These are phyloP conservation scores for Thermochaetoides thermophila DNA, from an alignment of 495 filamentous ascomycete genomes.

Conservation along the genomic window DNA sequence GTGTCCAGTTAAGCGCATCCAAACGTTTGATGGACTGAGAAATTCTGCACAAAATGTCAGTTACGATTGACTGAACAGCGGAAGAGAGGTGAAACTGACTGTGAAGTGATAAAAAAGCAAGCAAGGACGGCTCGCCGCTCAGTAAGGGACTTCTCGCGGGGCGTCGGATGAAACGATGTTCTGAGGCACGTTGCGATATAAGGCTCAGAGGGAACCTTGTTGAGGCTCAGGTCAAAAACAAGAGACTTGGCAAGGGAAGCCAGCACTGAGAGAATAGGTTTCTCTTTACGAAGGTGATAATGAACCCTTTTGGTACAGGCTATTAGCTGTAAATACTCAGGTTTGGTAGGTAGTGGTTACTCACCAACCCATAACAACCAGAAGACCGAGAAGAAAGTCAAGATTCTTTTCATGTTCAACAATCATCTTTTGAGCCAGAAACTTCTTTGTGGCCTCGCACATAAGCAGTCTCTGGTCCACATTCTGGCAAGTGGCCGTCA, in stretches of 20 bases:
- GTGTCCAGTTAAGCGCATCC: constrained; percentile 34
- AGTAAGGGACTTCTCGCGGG: constrained; percentile 29
- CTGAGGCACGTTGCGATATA: constrained; percentile 8
- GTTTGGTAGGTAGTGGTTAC: neutral
- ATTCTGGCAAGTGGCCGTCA: constrained; percentile 22
- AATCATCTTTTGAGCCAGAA: constrained; percentile 32
- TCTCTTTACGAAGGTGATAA: constrained; percentile 13
- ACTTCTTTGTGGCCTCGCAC: constrained; percentile 23
- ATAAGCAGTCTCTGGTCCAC: constrained; percentile 10
- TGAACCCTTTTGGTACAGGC: constrained; percentile 6
- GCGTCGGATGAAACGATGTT: constrained; percentile 5
- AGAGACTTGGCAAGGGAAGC: constrained; percentile 36
- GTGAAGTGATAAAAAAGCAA: constrained; percentile 36
- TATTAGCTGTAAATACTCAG: neutral
- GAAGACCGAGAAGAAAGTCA: constrained; percentile 40
- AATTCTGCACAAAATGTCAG: constrained; percentile 11
- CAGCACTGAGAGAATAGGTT: constrained; percentile 27
- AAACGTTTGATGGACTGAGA: constrained; percentile 25
- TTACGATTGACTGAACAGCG: too few relatives aligned
- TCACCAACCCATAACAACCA: constrained; percentile 34
- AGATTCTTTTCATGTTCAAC: constrained; percentile 35
- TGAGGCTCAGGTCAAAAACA: constrained; percentile 40
- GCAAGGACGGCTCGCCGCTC: constrained; percentile 40
- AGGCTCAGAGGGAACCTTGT: constrained; percentile 25
- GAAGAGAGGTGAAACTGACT: constrained; percentile 20